Evolutionary conservation across 2,329 filamentous ascomycete genomes (phyloP).

Genomic region (Ploettnerulaceae sp.): DNA sequence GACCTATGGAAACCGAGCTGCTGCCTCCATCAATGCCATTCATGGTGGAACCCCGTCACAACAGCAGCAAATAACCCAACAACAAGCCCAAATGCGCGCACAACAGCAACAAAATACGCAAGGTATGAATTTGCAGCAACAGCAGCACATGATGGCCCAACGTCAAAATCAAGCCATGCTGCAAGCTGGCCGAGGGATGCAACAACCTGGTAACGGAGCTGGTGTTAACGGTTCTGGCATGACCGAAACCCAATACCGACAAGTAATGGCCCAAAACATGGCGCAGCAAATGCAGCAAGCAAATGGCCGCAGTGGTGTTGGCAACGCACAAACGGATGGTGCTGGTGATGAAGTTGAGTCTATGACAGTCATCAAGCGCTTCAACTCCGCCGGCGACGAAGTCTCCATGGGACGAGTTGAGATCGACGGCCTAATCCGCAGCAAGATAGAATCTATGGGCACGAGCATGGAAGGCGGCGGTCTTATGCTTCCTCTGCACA

Average conservation of each 20-base stretch:
- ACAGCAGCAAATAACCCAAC: conserved; percentile 14
- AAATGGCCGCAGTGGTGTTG: conserved; percentile 38
- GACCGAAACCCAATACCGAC: conserved; percentile 25
- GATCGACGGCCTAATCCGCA: conserved; percentile 65
- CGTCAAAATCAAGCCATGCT: conserved; percentile 8
- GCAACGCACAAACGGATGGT: conserved; percentile 70
- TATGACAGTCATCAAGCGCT: conserved; percentile 54
- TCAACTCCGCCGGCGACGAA: conserved; percentile 48
- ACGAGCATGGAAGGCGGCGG: conserved; percentile 69
- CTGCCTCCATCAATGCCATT: conserved; percentile 61
- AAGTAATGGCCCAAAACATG: conserved; percentile 31
- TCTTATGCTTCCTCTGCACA: conserved; percentile 64
- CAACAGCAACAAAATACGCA: conserved; percentile 31
- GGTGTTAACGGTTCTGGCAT: conserved; percentile 13
- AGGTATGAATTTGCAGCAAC: conserved; percentile 14
- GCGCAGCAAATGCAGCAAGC: conserved; percentile 36
- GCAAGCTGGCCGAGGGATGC: neutral
- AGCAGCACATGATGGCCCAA: conserved; percentile 13
- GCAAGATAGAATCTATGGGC: conserved; percentile 60
- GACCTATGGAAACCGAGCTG: conserved; percentile 59
- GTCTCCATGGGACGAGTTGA: conserved; percentile 54
- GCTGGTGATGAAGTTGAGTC: conserved; percentile 52
- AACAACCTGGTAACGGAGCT: no score
- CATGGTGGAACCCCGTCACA: conserved; percentile 32
- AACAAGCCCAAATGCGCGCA: conserved; percentile 27